Base-by-base conservation (phyloP, 164 flowering plant genomes). In the Pachysandra terminalis region DNA sequence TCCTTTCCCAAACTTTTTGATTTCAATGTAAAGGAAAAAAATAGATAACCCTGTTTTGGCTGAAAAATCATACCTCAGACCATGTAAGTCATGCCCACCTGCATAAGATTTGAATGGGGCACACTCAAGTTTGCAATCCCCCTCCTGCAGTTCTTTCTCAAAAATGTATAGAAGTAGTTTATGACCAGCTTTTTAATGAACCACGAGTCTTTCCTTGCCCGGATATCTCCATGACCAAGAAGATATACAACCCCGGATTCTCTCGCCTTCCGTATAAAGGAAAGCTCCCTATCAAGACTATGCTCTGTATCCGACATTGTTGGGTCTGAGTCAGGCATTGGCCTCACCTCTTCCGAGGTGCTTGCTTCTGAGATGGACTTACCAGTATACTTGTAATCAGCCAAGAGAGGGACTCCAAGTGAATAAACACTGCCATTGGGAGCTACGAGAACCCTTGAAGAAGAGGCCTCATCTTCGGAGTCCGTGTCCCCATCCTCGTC, bases 41-140 rank as follows among this genome's bases (percentile, higher is more conserved):
- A 26, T 37, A 48, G 41, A 21, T 56, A 0, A 28, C 27, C 40
- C 19, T 32, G 1, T 12, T 60, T 32, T n/a, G 55, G 32, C 26
- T 0, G 56, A 12, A 21, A 54, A n/a, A 53, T 62, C 37, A 59
- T 16, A 25, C 67, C 10, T 89, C 82, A 95, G 57, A 95, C 98
- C 98, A 92, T 92, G 79, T 95, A 95, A 22, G 96, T 90, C 98
- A 92, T 95, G 71, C 94, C 89, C 19, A 92, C 98, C 76, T 92
- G 98, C 85, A 95, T 90, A 67, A 92, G 79, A 76, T 92, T 84
- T 9, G 96, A 70, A 79, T 90, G 97, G 13, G 97, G 98, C 22
- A 92, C 98, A 58, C 91, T 90, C 72, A 95, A 73, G 60, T 84
- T 95, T 2, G 98, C 94, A 68, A 78, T 88, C 23, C 97, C 96